Conservation (phyloP, 164 flowering plant species). For the Nelumbo lutea region DNA sequence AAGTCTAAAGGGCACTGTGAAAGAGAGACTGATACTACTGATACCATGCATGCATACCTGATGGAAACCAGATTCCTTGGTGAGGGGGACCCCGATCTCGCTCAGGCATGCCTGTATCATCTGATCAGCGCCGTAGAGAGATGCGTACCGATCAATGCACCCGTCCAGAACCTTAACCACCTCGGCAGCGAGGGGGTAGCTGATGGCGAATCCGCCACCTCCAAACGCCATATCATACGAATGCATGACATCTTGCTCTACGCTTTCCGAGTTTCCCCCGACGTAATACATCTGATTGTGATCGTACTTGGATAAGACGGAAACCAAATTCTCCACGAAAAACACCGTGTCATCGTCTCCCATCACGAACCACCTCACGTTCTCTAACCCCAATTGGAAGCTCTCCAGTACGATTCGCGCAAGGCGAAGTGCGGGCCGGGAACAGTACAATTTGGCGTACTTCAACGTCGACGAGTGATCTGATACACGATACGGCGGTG, state of each 20-base stretch:
- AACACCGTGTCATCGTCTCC: slow-evolving; percentile 84
- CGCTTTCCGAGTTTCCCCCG: slow-evolving; percentile 81
- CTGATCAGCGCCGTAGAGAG: slow-evolving; percentile 79
- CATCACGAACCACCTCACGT: slow-evolving; percentile 80
- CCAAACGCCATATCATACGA: slow-evolving; percentile 79
- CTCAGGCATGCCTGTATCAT: slow-evolving; percentile 51
- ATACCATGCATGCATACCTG: slow-evolving; percentile 38
- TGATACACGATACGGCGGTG: slow-evolving; percentile 37
- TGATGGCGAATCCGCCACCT: slow-evolving; percentile 88
- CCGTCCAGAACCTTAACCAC: slow-evolving; percentile 46
- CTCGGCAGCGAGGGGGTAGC: slow-evolving; percentile 52
- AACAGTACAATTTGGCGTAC: slow-evolving; percentile 14
- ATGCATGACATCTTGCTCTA: slow-evolving; percentile 66
- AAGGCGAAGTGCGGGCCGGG: slow-evolving; percentile 45
- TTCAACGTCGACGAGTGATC: slow-evolving; percentile 32
- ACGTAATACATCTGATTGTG: slow-evolving; percentile 62
- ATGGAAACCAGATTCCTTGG: slow-evolving; percentile 72
- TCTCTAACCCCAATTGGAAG: slow-evolving; percentile 32
- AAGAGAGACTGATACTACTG: too few relatives aligned
- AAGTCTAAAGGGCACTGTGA: too few relatives aligned
- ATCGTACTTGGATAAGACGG: slow-evolving; percentile 55
- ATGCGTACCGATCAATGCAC: slow-evolving; percentile 49
- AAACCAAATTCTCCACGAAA: slow-evolving; percentile 48
- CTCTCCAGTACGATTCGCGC: slow-evolving; percentile 54
- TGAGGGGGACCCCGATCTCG: slow-evolving; percentile 68